phyloP scores from a whole-genome alignment of 2,329 filamentous ascomycete genomes.

The Ilyonectria robusta region DNA sequence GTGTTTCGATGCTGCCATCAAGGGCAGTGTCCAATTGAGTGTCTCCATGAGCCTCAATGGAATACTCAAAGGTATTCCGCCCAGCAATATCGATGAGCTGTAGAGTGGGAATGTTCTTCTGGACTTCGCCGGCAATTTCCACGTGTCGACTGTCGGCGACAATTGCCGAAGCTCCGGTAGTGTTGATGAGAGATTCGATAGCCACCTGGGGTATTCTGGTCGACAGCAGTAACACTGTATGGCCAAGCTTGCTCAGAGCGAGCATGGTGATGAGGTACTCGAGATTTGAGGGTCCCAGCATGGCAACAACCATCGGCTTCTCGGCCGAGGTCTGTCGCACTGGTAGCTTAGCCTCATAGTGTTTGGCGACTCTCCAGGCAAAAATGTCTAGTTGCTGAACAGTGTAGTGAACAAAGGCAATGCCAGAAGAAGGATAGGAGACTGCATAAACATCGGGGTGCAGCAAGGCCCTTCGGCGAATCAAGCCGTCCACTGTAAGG shows the following conservation, averaged over 20 bases:
- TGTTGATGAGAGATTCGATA: constrained; percentile 48
- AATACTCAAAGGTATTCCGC: constrained; percentile 48
- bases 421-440: constrained; percentile 60
- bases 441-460: constrained; percentile 54
- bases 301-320: constrained; percentile 57
- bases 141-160: constrained; percentile 44
- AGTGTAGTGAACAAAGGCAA: constrained; percentile 63
- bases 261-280: constrained; percentile 69
- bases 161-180: constrained; percentile 45
- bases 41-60: constrained; percentile 49
- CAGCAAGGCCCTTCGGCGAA: constrained; percentile 42
- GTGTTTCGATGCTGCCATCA: constrained; percentile 40
- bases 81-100: constrained; percentile 47
- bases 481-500: constrained; percentile 44
- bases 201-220: constrained; percentile 53
- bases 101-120: constrained; percentile 33
- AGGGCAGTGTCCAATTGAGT: constrained; percentile 45
- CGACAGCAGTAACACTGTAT: constrained; percentile 59
- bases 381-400: constrained; percentile 61
- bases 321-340: constrained; percentile 39
- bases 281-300: constrained; percentile 68
- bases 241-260: constrained; percentile 68
- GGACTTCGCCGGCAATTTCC: constrained; percentile 38
- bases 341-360: constrained; percentile 42
- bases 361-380: constrained; percentile 47